Conservation (phyloP, 805 yeast genomes). For the Peterozyma xylosa region DNA sequence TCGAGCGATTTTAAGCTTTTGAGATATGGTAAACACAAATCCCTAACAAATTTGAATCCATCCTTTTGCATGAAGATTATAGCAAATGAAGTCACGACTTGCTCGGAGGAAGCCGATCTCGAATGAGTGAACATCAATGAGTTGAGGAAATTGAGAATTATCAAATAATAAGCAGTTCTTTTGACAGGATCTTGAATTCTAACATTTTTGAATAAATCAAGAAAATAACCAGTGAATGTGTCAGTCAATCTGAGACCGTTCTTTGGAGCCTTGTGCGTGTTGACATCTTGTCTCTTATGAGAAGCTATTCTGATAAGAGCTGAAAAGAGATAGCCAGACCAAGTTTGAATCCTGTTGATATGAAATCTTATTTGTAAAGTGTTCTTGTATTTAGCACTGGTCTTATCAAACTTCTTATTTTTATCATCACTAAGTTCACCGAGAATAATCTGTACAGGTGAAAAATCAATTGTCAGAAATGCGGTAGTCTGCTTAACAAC, state of each 20-base stretch:
- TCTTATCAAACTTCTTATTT: slow-evolving; percentile 30
- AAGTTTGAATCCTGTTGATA: slow-evolving; percentile 37
- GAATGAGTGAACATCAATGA: slow-evolving; percentile 25
- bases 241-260: slow-evolving; percentile 17
- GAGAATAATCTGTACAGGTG: slow-evolving; percentile 35
- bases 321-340: slow-evolving; percentile 24
- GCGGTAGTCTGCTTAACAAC: slow-evolving; percentile 38
- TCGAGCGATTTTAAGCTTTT: slow-evolving; percentile 15
- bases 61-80: slow-evolving; percentile 9
- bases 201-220: slow-evolving; percentile 12
- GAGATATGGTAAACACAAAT: slow-evolving; percentile 14
- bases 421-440: slow-evolving; percentile 30
- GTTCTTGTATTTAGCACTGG: slow-evolving; percentile 57
- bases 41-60: slow-evolving; percentile 10
- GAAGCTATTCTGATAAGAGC: slow-evolving; percentile 19
- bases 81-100: slow-evolving; percentile 7
- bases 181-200: slow-evolving; percentile 15
- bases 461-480: slow-evolving; percentile 22
- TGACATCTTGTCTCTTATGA: slow-evolving; percentile 37
- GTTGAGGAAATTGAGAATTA: slow-evolving; percentile 22
- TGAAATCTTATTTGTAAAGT: slow-evolving; percentile 48
- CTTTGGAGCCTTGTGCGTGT: slow-evolving; percentile 17
- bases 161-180: slow-evolving; percentile 16
- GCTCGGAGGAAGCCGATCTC: slow-evolving; percentile 1
- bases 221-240: slow-evolving; percentile 15